phyloP scores from a whole-genome alignment of 202 grass and related monocot genomes.

The Musa balbisiana region DNA sequence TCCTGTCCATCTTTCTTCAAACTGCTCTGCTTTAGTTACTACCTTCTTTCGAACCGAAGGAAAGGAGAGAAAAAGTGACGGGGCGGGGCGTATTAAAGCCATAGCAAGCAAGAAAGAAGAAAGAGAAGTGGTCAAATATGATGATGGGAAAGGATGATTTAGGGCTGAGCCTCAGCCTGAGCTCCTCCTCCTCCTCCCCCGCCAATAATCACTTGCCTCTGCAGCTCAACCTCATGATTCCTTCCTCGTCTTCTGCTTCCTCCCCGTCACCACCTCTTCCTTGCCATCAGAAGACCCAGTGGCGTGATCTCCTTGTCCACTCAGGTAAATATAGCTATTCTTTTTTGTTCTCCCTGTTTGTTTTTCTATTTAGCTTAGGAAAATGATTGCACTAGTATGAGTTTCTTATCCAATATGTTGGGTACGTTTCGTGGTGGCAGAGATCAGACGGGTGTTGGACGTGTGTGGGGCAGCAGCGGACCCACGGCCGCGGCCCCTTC shows the following conservation, averaged over 20 bases:
- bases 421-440: neutral
- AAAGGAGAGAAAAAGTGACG: neutral
- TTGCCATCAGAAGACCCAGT: neutral
- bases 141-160: slow-evolving; percentile 41
- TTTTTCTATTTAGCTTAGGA: neutral
- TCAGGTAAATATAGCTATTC: slow-evolving; percentile 10
- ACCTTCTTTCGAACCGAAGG: no score
- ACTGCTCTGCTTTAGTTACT: no score
- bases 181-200: slow-evolving; percentile 6
- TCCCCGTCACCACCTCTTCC: no score
- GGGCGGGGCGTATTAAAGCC: neutral
- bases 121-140: slow-evolving; percentile 2
- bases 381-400: neutral
- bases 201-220: slow-evolving; percentile 1
- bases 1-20: neutral
- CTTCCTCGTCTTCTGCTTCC: slow-evolving; percentile 18
- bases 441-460: neutral
- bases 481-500: slow-evolving; percentile 18
- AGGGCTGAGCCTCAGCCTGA: slow-evolving; percentile 57
- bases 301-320: neutral
- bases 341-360: slow-evolving; percentile 4
- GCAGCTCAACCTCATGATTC: slow-evolving; percentile 9
- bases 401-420: neutral
- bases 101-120: neutral
- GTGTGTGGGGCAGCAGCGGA: neutral